phyloP scores from a whole-genome alignment of 2,329 filamentous ascomycete genomes.

The Fusarium sp. region DNA sequence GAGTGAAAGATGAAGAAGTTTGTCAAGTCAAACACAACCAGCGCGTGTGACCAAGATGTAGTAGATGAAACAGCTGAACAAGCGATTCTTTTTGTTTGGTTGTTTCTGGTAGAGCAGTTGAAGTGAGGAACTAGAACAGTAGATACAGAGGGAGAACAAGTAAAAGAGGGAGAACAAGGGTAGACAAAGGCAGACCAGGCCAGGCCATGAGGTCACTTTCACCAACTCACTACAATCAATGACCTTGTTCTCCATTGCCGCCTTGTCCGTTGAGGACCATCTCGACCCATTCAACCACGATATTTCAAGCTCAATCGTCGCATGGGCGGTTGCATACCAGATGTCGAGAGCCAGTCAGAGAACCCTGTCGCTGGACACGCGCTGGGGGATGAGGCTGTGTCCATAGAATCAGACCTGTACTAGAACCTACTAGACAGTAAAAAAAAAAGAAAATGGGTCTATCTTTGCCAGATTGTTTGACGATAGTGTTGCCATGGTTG shows the following conservation, averaged over 20 bases:
- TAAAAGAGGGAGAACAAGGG: background rate
- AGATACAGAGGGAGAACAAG: background rate
- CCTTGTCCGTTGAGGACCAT: slow-evolving; percentile 22
- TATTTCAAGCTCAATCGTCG: slow-evolving; percentile 23
- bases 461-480: slow-evolving; percentile 27
- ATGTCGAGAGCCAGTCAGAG: slow-evolving; percentile 36
- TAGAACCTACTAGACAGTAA: background rate
- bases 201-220: slow-evolving; percentile 26
- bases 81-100: slow-evolving; percentile 32
- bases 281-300: slow-evolving; percentile 32
- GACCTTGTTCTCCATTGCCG: slow-evolving; percentile 8
- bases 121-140: slow-evolving; percentile 23
- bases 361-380: slow-evolving; percentile 36
- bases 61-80: slow-evolving; percentile 25
- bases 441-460: slow-evolving; percentile 8
- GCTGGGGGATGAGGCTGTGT: slow-evolving; percentile 6
- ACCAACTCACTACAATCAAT: background rate
- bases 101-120: slow-evolving; percentile 8
- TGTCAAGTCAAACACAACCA: slow-evolving; percentile 36
- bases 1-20: slow-evolving; percentile 5
- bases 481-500: slow-evolving; percentile 19
- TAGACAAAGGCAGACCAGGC: slow-evolving; percentile 27
- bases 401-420: background rate
- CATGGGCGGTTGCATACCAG: slow-evolving; percentile 30
- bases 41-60: slow-evolving; percentile 24